Percentiles rank a stretch among this genome's conserved stretches.
Evolutionary conservation across 805 yeast species (phyloP).

Genomic region (Yarrowia sp.): DNA sequence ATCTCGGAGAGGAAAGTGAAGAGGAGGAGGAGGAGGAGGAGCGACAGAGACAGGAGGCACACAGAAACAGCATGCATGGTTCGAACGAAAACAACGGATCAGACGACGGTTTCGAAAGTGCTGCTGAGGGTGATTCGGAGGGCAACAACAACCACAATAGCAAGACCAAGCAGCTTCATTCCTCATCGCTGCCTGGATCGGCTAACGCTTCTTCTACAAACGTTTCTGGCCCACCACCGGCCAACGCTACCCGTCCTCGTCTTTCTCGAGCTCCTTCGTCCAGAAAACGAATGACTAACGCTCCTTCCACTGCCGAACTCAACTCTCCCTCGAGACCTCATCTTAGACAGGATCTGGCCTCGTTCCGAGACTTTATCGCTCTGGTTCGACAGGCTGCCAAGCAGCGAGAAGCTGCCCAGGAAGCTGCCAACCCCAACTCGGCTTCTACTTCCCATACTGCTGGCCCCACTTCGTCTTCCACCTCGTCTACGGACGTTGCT

Average conservation of each 20-base stretch:
- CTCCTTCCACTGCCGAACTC: neutral
- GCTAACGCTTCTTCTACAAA: constrained; percentile 13
- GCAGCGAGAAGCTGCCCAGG: constrained; percentile 8
- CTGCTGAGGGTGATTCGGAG: constrained; percentile 8
- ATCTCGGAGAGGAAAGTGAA: neutral
- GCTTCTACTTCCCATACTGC: neutral
- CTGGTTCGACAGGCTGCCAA: constrained; percentile 31
- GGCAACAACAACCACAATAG: neutral
- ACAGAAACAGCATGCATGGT: neutral
- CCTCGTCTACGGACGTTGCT: constrained; percentile 8
- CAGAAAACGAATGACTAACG: constrained; percentile 6
- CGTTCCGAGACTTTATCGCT: constrained; percentile 37
- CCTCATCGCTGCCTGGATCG: neutral
- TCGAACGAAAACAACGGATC: neutral
- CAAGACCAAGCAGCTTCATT: neutral
- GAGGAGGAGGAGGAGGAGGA: constrained; percentile 19
- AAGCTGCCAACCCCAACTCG: neutral
- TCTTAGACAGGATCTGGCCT: constrained; percentile 38
- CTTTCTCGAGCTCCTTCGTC: constrained; percentile 20
- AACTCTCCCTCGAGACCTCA: constrained; percentile 31
- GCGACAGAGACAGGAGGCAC: neutral
- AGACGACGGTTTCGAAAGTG: constrained; percentile 16
- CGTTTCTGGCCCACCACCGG: constrained; percentile 13
- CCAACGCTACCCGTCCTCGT: constrained; percentile 13
- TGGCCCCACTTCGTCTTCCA: constrained; percentile 35